Conservation (phyloP, 306 rosid genomes). For the Citrullus amarus region DNA sequence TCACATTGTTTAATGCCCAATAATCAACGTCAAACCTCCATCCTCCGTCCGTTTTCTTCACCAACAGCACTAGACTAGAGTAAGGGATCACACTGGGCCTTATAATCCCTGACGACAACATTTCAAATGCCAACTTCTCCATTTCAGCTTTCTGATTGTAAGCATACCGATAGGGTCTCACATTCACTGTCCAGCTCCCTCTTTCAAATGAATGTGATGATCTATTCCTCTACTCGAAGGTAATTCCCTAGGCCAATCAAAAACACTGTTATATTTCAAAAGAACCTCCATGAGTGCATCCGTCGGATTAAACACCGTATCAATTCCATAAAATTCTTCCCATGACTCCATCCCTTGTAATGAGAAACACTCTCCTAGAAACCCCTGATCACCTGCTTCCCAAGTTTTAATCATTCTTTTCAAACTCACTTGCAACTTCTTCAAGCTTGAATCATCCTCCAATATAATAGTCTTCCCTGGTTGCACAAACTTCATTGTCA, state of each 20-base stretch:
- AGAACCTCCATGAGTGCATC: no score
- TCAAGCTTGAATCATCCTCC: accelerated
- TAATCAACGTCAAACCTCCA: neutral
- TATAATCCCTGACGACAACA: accelerated
- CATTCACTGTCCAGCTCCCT: accelerated
- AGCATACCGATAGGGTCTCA: neutral
- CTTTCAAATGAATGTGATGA: neutral
- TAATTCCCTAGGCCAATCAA: neutral
- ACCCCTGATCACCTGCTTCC: neutral
- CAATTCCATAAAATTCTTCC: no score
- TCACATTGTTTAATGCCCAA: no score
- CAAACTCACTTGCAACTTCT: no score
- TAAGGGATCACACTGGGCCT: neutral
- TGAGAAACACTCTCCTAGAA: no score
- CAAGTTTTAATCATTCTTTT: no score
- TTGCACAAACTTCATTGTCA: neutral
- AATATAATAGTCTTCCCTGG: neutral
- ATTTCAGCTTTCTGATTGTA: neutral
- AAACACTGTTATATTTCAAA: no score
- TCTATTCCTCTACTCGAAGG: accelerated
- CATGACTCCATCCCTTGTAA: no score
- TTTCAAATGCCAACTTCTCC: neutral
- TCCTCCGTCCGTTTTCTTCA: neutral
- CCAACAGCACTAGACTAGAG: neutral
- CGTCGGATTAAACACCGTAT: no score